Base-by-base conservation (phyloP, 2,329 filamentous ascomycete genomes). In the Arthrinium puccinioides region DNA sequence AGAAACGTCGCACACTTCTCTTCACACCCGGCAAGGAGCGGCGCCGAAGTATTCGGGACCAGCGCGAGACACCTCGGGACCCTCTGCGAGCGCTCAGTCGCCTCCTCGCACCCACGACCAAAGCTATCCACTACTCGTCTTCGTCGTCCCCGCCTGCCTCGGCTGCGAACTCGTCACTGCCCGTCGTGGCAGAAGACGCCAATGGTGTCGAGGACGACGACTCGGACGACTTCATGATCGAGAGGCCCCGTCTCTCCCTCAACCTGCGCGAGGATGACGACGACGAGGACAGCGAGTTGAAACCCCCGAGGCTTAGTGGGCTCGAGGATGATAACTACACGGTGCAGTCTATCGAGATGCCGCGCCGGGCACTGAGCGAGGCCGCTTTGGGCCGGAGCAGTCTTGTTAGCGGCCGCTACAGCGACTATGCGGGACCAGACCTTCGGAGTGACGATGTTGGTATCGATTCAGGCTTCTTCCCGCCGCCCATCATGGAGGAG, bases 321-420 rank as follows among this genome's bases (percentile, higher is more conserved):
- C 50, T 81, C 18, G 75, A 80, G 38, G 73, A 79, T 19, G 72
- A 77, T 28, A 70, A 80, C 45, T 67, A 68, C 43, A 82, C 77
- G 0, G 55, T 70, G 27, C 68, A 72, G 41, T 79, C 77, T 2
- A 67, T 82, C 20, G 79, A 82, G 56, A 50, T 79, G 33, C 70
- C 76, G 7, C 64, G 78, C 20, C 62, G 78, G 33, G 69, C 67
- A 13, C 50, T 60, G 25, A 70, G 59, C 36, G 71, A 77, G 40
- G 57, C 64, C 32, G 63, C 64, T 4, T 49, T 71, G 21, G 74
- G 72, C 9, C 57, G 63, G 37, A 56, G 54, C 19, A 67, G 64
- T 48, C 56, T 79, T 44, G 73, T 67, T 0, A 76, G 69, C 41
- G 56, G 67, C 37, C 61, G 69, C 18, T 63, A 71, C 52, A 80